Conservation (phyloP, 805 yeast genomes). For the Candida xiaguanensis region DNA sequence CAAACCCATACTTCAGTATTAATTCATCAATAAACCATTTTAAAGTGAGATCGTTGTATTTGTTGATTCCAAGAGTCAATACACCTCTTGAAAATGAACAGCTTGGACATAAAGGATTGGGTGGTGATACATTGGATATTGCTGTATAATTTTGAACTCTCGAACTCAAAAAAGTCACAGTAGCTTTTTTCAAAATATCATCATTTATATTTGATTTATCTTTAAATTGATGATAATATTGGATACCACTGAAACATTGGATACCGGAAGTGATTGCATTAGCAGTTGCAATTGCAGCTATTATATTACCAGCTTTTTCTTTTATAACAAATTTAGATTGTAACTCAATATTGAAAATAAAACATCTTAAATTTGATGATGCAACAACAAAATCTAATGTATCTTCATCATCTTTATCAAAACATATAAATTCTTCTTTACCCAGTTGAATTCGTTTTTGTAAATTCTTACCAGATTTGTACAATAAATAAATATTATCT, state of each 20-base stretch:
- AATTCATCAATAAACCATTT: constrained; percentile 50
- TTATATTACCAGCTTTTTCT: constrained; percentile 95
- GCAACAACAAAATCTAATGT: constrained; percentile 85
- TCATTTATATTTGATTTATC: constrained; percentile 10
- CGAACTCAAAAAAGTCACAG: constrained; percentile 37
- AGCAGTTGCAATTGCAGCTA: constrained; percentile 97
- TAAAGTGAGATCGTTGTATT: constrained; percentile 34
- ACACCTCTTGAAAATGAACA: constrained; percentile 56
- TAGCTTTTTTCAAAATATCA: constrained; percentile 12
- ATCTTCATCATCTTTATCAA: constrained; percentile 94
- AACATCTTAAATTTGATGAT: constrained; percentile 74
- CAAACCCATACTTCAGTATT: constrained; percentile 47
- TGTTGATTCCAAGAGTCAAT: constrained; percentile 26
- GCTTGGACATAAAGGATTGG: constrained; percentile 70
- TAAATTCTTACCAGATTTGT: constrained; percentile 44
- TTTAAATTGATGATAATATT: constrained; percentile 38
- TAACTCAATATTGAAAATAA: constrained; percentile 62
- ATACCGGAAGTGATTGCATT: constrained; percentile 94
- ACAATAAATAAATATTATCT: constrained; percentile 62
- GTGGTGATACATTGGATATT: constrained; percentile 55
- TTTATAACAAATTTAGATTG: constrained; percentile 84
- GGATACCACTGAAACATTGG: constrained; percentile 70
- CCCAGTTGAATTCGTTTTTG: constrained; percentile 43
- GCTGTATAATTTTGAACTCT: constrained; percentile 62
- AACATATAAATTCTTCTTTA: constrained; percentile 44